Base-by-base conservation (phyloP, 139 green algal genomes). In the Deuterostichococcus epilithicus region DNA sequence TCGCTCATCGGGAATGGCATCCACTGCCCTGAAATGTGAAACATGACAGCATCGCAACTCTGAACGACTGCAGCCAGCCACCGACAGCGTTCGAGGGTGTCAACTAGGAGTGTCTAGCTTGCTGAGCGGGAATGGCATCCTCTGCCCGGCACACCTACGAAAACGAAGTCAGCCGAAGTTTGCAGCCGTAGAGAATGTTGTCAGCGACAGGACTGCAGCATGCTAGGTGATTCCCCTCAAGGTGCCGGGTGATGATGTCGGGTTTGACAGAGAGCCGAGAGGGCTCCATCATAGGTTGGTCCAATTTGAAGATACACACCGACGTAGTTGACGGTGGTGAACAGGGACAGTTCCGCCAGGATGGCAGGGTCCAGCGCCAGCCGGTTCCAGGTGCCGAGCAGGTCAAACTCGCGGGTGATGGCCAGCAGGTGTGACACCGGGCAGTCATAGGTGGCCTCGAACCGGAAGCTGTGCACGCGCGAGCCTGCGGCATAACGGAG, bases 341-440 rank as follows among this genome's bases (percentile, higher is more conserved):
- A 76, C 39, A 36, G 39, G 38, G 59, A 77, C 1, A 25, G 45
- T 34, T 78, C 71, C 1, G 42, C 10, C 8, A 81, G n/a, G 58
- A 84, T 52, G 44, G 26, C 23, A 1, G 58, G 39, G 35, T 65
- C 58, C 30, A 65, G 73, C 37, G 39, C 69, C 73, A 82, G 84
- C 35, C 74, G 70, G 78, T 86, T 88, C 84, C 81, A 86, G 34
- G 69, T 83, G 73, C 66, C 65, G 18, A 44, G 44, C 59, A 88
- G 76, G 76, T 88, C 84, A 42, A 86, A 78, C 73, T 88, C 84
- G 3, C 78, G 76, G 0, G 66, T 39, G 69, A 88, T 52, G 0
- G 78, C 76, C 42, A 86, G n/a, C 42, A 85, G 28, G 30, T 85
- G 52, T 81, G 82, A 73, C 33, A 77, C 20, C 44, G 84, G 84